Conservation (phyloP, 192 early-diverging fungal species). For the Rhizophagus clarus region DNA sequence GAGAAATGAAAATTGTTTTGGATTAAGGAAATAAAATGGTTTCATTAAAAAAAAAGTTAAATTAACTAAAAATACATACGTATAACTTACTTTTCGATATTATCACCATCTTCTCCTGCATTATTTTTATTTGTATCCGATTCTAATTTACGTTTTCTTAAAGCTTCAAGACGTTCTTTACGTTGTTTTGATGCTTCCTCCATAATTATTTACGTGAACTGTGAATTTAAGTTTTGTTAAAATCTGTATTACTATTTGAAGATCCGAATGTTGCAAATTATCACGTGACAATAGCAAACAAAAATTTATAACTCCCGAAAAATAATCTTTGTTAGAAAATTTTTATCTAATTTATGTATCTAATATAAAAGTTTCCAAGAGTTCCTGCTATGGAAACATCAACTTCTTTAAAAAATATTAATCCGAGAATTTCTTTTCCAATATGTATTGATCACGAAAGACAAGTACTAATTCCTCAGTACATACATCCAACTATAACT, state of each 20-base stretch:
- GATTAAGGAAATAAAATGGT: no score
- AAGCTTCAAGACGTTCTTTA: conserved; percentile 67
- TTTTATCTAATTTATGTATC: no score
- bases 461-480: background rate
- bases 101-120: background rate
- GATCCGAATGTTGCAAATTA: no score
- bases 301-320: no score
- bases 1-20: background rate
- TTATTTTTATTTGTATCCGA: conserved; percentile 27
- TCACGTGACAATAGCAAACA: no score
- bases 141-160: conserved; percentile 56
- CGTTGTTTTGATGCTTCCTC: conserved; percentile 65
- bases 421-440: background rate
- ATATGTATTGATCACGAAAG: background rate
- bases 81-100: conserved; percentile 33
- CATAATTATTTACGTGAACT: conserved; percentile 36
- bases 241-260: no score
- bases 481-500: background rate
- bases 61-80: conserved; percentile 6
- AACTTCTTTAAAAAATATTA: background rate
- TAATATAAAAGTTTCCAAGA: no score
- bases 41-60: background rate
- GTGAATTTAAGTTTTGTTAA: no score
- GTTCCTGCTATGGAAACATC: background rate
- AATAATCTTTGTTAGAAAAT: no score